Percentiles rank a stretch among this genome's conserved stretches.
Evolutionary conservation across 2,329 filamentous ascomycete species (phyloP).

Genomic region (Fusarium pilosicola): DNA sequence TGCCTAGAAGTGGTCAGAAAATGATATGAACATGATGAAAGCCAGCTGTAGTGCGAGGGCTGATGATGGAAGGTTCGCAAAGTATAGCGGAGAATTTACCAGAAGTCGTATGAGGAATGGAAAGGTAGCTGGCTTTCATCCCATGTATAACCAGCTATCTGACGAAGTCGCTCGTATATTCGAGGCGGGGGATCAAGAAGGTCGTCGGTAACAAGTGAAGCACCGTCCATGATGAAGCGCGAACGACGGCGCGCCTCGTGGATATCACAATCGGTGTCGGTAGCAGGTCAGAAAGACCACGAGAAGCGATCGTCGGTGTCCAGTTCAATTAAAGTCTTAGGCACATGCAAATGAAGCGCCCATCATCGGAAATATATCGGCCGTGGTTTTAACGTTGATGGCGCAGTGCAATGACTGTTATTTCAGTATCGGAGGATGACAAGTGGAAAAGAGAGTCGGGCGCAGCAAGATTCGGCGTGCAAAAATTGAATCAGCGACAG

Average conservation of each 20-base stretch:
- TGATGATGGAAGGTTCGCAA: background rate
- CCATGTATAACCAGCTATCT: constrained; percentile 80
- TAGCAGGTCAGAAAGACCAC: constrained; percentile 31
- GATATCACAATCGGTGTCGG: constrained; percentile 32
- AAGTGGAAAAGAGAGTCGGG: constrained; percentile 11
- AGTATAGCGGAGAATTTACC: constrained; percentile 59
- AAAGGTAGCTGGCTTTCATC: constrained; percentile 69
- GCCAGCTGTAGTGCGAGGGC: background rate
- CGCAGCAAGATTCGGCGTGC: constrained; percentile 11
- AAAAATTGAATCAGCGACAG: background rate
- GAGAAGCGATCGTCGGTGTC: constrained; percentile 42
- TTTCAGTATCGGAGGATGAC: background rate
- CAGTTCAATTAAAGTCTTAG: constrained; percentile 40
- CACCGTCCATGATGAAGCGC: constrained; percentile 61
- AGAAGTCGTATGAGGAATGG: constrained; percentile 86
- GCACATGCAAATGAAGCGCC: constrained; percentile 44
- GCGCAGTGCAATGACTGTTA: background rate
- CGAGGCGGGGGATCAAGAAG: constrained; percentile 71
- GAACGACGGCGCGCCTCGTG: constrained; percentile 36
- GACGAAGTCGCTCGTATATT: constrained; percentile 77
- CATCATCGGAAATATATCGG: constrained; percentile 47
- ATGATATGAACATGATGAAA: background rate
- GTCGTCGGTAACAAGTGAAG: constrained; percentile 61
- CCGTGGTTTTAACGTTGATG: constrained; percentile 16
- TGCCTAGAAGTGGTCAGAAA: constrained; percentile 59